Evolutionary conservation across 2,329 filamentous ascomycete genomes (phyloP), one percentile per base, ranked within the genome.

Genomic region (Cladosporium colombiae): DNA sequence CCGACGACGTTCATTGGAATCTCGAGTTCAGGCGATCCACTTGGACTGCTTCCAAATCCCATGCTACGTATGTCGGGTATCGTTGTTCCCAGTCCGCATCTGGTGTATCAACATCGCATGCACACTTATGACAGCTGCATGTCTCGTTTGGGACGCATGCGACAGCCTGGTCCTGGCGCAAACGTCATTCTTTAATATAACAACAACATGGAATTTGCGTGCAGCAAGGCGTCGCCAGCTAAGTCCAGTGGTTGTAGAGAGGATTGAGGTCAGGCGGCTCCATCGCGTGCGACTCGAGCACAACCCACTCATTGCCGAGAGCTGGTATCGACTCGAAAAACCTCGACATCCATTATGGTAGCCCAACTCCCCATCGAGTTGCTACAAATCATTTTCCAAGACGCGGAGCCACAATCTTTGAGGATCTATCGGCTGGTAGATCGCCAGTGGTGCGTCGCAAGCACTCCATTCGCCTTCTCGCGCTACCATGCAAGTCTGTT

Each of bases 401-500:
- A 69, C n/a, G 71, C 68, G 59, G 62, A 68, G 21, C 68, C 70
- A 58, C 55, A 66, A 2, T 66, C 68, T 2, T 67, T 70, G 31
- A 74, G 72, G 57, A 52, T 52, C 18, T 64, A 72, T 21, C 70
- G 73, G 10, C 65, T 68, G n/a, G 68, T 70, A 5, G 57, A 66
- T 67, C 70, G 64, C 58, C 66, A 61, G 16, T 66, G 67, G 13
- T 55, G 58, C 29, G 66, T 68, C 16, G 65, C 67, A 8, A 68
- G 70, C 60, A 72, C 69, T 21, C 68, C 69, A 10, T 29, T 64
- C 13, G 55, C 73, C 40, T 75, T 74, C 64, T 65, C 68, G 23
- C 66, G 72, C 13, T 65, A 73, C 57, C 69, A 72, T 59, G 66
- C 70, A 46, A 72, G 68, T 35, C 66, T 70, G 11, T 74, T 75